phyloP scores from a whole-genome alignment of 768 basidiomycete species.

The Leccinum obscurum region DNA sequence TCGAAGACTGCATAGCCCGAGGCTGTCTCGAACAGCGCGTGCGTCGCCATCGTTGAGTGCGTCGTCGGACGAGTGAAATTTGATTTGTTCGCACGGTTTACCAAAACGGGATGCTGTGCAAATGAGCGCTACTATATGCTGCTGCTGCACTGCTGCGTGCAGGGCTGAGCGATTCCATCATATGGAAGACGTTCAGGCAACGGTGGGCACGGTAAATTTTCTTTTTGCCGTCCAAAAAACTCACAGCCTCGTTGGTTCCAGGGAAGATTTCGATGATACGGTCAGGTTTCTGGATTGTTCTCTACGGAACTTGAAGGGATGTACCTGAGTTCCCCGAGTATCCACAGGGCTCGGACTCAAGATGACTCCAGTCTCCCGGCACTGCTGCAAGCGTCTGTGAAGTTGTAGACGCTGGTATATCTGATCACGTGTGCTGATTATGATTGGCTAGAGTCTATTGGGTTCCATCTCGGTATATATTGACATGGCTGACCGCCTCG shows the following conservation, averaged over 20 bases:
- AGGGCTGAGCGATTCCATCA: background rate
- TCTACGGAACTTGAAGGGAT: background rate
- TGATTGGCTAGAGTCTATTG: slow-evolving; percentile 26
- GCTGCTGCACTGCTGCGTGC: background rate
- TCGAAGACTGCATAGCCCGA: slow-evolving; percentile 95
- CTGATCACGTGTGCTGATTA: slow-evolving; percentile 24
- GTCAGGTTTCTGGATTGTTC: no score
- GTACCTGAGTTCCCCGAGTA: background rate
- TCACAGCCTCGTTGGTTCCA: background rate
- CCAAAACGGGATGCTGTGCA: background rate
- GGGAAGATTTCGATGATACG: background rate
- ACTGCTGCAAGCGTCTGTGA: no score
- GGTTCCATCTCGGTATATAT: slow-evolving; percentile 10
- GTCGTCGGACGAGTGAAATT: slow-evolving; percentile 34
- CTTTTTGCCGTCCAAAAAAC: background rate
- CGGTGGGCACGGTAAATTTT: background rate
- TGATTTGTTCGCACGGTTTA: slow-evolving; percentile 15
- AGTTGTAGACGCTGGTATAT: background rate
- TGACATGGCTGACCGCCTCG: slow-evolving; percentile 21
- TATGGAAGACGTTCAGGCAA: background rate
- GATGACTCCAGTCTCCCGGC: background rate
- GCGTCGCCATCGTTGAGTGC: slow-evolving; percentile 59
- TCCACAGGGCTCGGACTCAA: background rate
- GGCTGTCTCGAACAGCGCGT: slow-evolving; percentile 90
- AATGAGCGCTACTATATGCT: no score